Conservation (phyloP, 345 rosid species). For the Pistacia atlantica region DNA sequence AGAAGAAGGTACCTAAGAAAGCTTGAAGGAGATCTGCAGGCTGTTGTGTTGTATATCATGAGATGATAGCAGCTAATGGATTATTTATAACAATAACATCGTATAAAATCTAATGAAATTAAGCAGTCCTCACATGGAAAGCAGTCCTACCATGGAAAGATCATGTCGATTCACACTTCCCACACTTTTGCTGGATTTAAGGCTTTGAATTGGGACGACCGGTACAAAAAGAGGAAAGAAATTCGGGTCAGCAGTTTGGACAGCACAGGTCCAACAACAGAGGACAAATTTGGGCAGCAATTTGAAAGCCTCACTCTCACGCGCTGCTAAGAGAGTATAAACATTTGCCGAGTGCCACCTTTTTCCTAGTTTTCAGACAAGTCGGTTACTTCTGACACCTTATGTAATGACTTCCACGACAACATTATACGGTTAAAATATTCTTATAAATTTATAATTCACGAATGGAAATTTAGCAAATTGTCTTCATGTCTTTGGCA, state of each 20-base stretch:
- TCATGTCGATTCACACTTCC: neutral
- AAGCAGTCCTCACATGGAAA: no score
- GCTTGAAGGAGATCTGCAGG: slow-evolving; percentile 3
- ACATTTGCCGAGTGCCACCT: neutral
- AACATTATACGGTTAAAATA: no score
- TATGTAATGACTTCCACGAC: no score
- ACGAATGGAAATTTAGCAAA: no score
- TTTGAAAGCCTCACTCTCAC: neutral
- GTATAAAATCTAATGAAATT: no score
- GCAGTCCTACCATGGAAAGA: neutral
- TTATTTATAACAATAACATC: neutral
- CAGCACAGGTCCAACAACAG: no score
- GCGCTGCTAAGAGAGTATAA: neutral
- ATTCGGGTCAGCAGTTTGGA: neutral
- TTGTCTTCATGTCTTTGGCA: no score
- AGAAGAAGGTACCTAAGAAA: slow-evolving; percentile 1
- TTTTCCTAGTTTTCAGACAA: neutral
- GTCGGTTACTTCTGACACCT: neutral
- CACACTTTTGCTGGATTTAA: neutral
- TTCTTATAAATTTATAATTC: no score
- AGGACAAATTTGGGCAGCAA: no score
- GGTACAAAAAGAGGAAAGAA: neutral
- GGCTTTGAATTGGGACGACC: neutral
- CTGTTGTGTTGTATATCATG: neutral
- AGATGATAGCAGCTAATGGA: neutral